Evolutionary conservation across 371 early-diverging fungal genomes (phyloP), one percentile per base, ranked within the genome.

Genomic region (Rhizopus microsporus): DNA sequence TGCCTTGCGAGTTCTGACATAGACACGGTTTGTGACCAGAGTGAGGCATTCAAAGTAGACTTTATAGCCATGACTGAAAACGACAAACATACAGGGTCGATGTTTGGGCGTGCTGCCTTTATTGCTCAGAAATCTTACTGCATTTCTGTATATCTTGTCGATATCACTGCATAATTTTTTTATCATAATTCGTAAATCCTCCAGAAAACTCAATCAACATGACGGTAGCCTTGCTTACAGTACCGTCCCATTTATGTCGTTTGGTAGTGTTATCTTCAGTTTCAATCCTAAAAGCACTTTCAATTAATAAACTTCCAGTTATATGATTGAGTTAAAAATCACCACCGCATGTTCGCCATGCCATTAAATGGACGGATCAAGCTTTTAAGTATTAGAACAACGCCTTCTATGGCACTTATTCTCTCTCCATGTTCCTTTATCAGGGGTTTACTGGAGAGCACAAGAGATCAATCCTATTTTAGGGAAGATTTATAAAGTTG

Each of bases 391-490:
- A 39, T 38, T 39, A 51, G 12, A 51, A 29, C 38, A 9, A 51
- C 39, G 8, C 51, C 51, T 38, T 51, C 51, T 17, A 39, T 39
- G 2, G 51, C 38, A 5, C 51, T 51, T 30, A 38, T 51, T 51
- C 51, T 29, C 29, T 51, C 51, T 23, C 29, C 13, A 39, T 29
- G 51, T 39, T 51, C 51, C 10, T 4, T 51, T 13, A 23, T 29
- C 35, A 51, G n/a, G n/a, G n/a, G n/a, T n/a, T n/a, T 51, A 29
- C 30, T 37, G 51, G 51, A 38, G 51, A 38, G 51, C 51, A 51
- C 38, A 51, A 37, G 10, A 51, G 29, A 39, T 51, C 51, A 51
- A 51, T 37, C 51, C 51, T 51, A 51, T 17, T 51, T 51, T 51
- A 39, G 23, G 23, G 23, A 23, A 23, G 23, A 23, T 23, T 23